Conservation (phyloP, 1,284 basidiomycete species). For the Pseudozyma flocculosa region DNA sequence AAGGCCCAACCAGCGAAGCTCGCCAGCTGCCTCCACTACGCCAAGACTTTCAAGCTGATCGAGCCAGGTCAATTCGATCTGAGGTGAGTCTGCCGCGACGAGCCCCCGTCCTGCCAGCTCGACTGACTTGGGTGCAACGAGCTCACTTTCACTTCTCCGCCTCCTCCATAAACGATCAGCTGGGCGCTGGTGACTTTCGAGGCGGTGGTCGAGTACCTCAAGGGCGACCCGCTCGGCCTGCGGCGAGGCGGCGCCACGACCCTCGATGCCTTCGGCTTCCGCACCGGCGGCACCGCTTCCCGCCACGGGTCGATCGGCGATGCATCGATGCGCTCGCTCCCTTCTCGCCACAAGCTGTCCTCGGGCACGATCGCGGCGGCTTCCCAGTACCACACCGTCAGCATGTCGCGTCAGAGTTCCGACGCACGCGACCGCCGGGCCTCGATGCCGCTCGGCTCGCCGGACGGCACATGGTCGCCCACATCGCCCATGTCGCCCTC, state of each 20-base stretch:
- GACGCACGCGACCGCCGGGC: background rate
- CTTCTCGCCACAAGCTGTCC: no score
- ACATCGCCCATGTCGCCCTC: slow-evolving; percentile 1
- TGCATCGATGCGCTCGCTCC: no score
- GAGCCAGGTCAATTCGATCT: slow-evolving; percentile 5
- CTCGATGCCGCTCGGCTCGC: background rate
- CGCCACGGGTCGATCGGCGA: slow-evolving; percentile 3
- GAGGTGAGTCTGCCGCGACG: no score
- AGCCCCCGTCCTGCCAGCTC: no score
- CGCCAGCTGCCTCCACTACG: slow-evolving; percentile 30
- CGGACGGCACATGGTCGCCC: background rate
- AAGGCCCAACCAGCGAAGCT: slow-evolving; percentile 12
- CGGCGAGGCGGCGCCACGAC: slow-evolving; percentile 8
- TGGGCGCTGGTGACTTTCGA: slow-evolving; percentile 32
- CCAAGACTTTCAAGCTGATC: slow-evolving; percentile 20
- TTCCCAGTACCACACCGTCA: no score
- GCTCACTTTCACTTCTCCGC: no score
- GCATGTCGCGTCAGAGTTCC: no score
- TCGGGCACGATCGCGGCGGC: no score
- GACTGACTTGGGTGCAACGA: no score
- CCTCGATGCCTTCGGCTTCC: background rate
- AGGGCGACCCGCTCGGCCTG: slow-evolving; percentile 21
- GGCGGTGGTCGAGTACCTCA: slow-evolving; percentile 26
- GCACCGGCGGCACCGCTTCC: background rate
- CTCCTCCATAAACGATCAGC: slow-evolving; percentile 13